These are phyloP conservation scores for Calonectria multiphialidica DNA, from an alignment of 2,329 filamentous ascomycete genomes.

Conservation along the genomic window DNA sequence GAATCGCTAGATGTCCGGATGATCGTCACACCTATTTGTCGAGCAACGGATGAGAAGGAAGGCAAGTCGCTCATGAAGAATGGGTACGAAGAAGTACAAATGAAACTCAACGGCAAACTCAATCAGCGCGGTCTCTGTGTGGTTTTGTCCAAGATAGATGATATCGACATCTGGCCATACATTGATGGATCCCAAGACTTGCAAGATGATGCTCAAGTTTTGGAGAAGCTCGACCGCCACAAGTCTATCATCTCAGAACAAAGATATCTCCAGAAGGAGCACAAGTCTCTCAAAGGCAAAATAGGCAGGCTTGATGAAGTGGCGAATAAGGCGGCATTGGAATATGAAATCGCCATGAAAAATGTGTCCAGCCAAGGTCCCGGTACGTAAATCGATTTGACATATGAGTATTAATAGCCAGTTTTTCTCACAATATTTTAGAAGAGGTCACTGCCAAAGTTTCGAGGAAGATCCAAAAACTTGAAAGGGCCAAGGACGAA, in stretches of 20 bases:
- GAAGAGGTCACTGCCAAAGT: background rate
- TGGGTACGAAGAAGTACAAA: constrained; percentile 39
- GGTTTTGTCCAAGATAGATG: constrained; percentile 46
- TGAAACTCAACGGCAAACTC: constrained; percentile 45
- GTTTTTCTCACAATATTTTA: background rate
- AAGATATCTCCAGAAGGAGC: background rate
- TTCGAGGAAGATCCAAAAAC: background rate
- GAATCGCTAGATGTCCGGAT: constrained; percentile 41
- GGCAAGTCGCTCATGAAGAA: constrained; percentile 35
- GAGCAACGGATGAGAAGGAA: constrained; percentile 44
- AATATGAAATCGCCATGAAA: background rate
- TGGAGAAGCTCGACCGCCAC: background rate
- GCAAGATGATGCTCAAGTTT: background rate
- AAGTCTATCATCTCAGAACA: background rate
- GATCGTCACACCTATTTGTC: constrained; percentile 40
- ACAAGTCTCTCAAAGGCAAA: background rate
- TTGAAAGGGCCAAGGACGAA: background rate
- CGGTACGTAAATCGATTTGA: background rate
- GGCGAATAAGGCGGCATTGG: background rate
- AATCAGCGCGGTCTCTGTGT: constrained; percentile 39
- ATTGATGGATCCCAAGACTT: background rate
- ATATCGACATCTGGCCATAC: constrained; percentile 26
- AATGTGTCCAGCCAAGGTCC: background rate
- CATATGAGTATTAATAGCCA: background rate
- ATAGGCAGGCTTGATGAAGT: background rate